phyloP scores from a whole-genome alignment of 208 protist species.

The Perkinsela sp. region DNA sequence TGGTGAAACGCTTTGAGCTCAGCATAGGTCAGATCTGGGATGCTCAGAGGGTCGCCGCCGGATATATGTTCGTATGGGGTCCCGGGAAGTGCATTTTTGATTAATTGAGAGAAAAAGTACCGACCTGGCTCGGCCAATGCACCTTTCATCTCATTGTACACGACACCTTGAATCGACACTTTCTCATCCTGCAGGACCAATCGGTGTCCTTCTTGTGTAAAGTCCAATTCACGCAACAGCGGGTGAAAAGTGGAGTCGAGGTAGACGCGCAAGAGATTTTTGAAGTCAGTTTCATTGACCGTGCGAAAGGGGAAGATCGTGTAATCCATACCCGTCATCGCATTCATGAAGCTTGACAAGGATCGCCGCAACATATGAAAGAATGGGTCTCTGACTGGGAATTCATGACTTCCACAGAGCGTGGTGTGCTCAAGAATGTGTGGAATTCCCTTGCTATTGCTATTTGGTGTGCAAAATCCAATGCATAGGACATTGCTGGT shows the following conservation, averaged over 20 bases:
- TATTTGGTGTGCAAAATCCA: constrained; percentile 71
- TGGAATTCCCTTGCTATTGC: constrained; percentile 69
- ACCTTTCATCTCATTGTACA: constrained; percentile 77
- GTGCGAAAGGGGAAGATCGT: constrained; percentile 74
- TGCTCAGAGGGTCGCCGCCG: constrained; percentile 55
- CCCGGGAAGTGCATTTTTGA: constrained; percentile 35
- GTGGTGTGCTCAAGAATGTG: constrained; percentile 88
- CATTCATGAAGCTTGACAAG: constrained; percentile 68
- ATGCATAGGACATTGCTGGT: constrained; percentile 84
- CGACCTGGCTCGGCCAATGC: constrained; percentile 48
- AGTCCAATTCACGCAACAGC: constrained; percentile 54
- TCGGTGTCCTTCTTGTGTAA: constrained; percentile 64
- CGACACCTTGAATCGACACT: constrained; percentile 55
- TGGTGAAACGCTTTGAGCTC: constrained; percentile 54
- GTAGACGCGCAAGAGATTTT: constrained; percentile 70
- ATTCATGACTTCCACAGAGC: constrained; percentile 78
- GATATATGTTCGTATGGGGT: constrained; percentile 61
- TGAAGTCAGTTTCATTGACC: constrained; percentile 60
- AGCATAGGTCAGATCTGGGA: constrained; percentile 46
- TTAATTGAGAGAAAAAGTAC: constrained; percentile 26
- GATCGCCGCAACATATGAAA: constrained; percentile 65
- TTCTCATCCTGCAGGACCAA: constrained; percentile 24
- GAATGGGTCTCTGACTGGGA: constrained; percentile 69
- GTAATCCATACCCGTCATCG: constrained; percentile 67
- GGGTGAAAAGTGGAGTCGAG: constrained; percentile 66